Evolutionary conservation across 2,329 filamentous ascomycete species (phyloP), one percentile per base, ranked within the genome.

Genomic region (Fusarium guadeloupense): DNA sequence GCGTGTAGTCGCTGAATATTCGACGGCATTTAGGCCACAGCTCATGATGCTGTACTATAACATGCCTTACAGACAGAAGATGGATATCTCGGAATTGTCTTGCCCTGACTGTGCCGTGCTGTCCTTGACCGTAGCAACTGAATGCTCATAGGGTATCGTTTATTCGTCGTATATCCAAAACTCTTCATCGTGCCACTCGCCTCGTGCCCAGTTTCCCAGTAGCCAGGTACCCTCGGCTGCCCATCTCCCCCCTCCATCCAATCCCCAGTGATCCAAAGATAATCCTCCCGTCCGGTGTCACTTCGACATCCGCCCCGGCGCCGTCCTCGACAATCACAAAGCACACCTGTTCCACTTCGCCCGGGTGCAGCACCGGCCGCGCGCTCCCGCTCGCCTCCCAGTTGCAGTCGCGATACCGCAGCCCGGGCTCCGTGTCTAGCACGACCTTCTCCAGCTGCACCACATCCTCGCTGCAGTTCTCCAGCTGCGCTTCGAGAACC

Each of bases 401-500:
- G 67, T 89, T 88, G 62, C 84, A 83, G 56, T 85, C 84, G 33
- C 76, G 76, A 64, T 81, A 85, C 39, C 69, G 67, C 44, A 88
- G 73, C 4, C 83, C 83, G 2, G 76, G 68, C 61, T 82, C 83
- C 7, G 83, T 76, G 47, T 87, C 81, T 52, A 89, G 74, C 26
- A 77, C 77, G 25, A 88, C 85, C 58, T 79, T 80, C 76, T 96
- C 91, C 45, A 99, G 82, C 71, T 91, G 86, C 64, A 98, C 89
- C 5, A 88, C 81, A 38, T 89, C 88, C 73, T 97, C 93, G 40
- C 92, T 92, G 71, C 93, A 91, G 75, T 98, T 99, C 80, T 99
- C 95, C 54, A 99, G 77, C 78, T 99, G 95, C 21, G 94, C 95
- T 76, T 99, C 95, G 43, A 99, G 81, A 13, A 92, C 88, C 84